Evolutionary conservation across 495 filamentous ascomycete genomes (phyloP), one percentile per base, ranked within the genome.

Genomic region (Podospora appendiculata): DNA sequence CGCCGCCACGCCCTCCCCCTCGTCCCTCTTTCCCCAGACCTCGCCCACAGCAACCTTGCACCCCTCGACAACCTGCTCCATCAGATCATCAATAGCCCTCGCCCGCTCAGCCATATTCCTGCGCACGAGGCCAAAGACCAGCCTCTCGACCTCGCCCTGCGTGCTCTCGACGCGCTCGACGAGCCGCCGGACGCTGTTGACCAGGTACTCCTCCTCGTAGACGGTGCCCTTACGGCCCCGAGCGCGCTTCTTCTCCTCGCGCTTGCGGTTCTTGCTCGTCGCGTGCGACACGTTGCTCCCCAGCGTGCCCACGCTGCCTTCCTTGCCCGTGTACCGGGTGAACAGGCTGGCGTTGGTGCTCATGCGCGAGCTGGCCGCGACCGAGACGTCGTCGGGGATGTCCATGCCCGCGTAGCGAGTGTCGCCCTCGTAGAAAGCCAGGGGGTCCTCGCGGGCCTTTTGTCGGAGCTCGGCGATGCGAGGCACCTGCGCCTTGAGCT

Each of bases 201-300:
- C 83, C 10, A 98, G 76, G 65, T 98, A 97, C 68, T 96, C 93
- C 65, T 97, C 93, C 61, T 98, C 93, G 64, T 97, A 98, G 5
- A 98, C 86, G 41, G 85, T 95, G 13, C 93, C 93, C 75, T 96
- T 96, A 66, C 95, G 89, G 12, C 93, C 93, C 25, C 88, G 78
- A 0, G 93, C 93, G 7, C 90, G 79, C 80, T 98, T 98, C 60
- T 95, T 84, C 75, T 98, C 93, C 66, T 97, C 93, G 13, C 88
- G 74, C 13, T 83, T 75, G 13, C 89, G 79, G 53, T 91, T 95
- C 73, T 89, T 90, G 47, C 82, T 85, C 32, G 89, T 95, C 45
- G 83, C 82, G 9, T 89, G 77, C 16, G 86, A 85, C 2, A 79
- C 77, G 14, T 76, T 77, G 44, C 80, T 84, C 1, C 70, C 77